These are phyloP conservation scores for Candida methanosorbosa DNA, from an alignment of 805 yeast genomes.

Conservation along the genomic window DNA sequence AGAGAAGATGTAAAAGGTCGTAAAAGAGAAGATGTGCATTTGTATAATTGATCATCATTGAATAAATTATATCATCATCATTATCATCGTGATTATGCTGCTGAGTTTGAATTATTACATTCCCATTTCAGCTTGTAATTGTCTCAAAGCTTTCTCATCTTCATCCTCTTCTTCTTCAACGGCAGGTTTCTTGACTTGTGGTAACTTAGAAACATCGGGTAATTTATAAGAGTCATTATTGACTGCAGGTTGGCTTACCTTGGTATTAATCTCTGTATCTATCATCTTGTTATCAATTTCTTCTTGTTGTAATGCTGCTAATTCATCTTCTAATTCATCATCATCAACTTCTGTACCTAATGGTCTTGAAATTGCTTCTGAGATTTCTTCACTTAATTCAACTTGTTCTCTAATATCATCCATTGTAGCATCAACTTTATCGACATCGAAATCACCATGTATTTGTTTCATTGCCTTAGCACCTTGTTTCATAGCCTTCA, in stretches of 20 bases:
- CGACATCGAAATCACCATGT: conserved; percentile 91
- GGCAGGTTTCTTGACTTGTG: conserved; percentile 33
- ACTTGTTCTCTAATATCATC: conserved; percentile 97
- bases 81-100: too few relatives aligned
- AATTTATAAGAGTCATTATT: too few relatives aligned
- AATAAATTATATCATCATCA: too few relatives aligned
- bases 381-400: conserved; percentile 88
- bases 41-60: too few relatives aligned
- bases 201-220: conserved; percentile 41
- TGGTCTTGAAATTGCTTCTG: conserved; percentile 94
- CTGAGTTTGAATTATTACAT: conserved; percentile 28
- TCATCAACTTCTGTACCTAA: conserved; percentile 71
- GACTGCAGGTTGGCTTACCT: conserved; percentile 9
- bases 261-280: conserved; percentile 29
- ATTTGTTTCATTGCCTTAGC: conserved; percentile 94
- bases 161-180: conserved; percentile 63
- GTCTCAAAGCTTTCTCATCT: conserved; percentile 74
- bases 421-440: conserved; percentile 96
- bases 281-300: conserved; percentile 53
- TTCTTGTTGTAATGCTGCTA: conserved; percentile 82
- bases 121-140: conserved; percentile 83
- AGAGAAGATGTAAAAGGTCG: neutral
- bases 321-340: conserved; percentile 91
- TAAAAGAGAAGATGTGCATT: too few relatives aligned
- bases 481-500: conserved; percentile 98